Evolutionary conservation across 176 grass and related monocot species (phyloP).

Genomic region (Secale cereale): DNA sequence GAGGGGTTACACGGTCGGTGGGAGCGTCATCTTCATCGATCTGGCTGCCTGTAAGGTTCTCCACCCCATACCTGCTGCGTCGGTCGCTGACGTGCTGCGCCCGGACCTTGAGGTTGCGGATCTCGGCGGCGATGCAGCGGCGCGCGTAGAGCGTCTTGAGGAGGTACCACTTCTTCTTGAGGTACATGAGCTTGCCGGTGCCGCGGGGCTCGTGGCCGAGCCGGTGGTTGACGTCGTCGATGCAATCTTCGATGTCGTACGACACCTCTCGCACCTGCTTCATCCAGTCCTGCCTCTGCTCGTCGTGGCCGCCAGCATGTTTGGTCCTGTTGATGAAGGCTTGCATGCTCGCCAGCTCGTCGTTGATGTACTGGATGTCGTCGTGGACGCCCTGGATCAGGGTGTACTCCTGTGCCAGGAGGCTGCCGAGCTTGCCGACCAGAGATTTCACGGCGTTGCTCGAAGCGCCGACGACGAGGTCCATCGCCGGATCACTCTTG

Average conservation of each 20-base stretch:
- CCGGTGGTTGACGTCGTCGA: background rate
- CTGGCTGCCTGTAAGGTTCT: background rate
- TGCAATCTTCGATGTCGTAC: background rate
- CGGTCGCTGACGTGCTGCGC: background rate
- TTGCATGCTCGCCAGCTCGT: background rate
- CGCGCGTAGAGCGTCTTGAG: background rate
- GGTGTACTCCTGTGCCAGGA: background rate
- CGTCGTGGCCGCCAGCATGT: background rate
- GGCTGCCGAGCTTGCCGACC: too few species aligned
- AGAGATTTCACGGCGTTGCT: background rate
- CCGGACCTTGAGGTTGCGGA: background rate
- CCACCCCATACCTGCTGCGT: background rate
- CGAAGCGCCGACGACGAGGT: background rate
- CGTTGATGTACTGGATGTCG: background rate
- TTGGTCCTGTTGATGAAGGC: too few species aligned
- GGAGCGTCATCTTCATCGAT: background rate
- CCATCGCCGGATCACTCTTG: background rate
- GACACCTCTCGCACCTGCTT: background rate
- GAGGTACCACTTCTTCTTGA: background rate
- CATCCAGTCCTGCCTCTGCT: background rate
- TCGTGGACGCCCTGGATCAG: background rate
- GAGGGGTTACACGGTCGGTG: background rate
- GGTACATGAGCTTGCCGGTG: background rate
- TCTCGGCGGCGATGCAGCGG: background rate
- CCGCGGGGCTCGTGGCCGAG: background rate